These are phyloP conservation scores for Apiotrichum domesticum DNA, from an alignment of 1,284 basidiomycete genomes.

Conservation along the genomic window DNA sequence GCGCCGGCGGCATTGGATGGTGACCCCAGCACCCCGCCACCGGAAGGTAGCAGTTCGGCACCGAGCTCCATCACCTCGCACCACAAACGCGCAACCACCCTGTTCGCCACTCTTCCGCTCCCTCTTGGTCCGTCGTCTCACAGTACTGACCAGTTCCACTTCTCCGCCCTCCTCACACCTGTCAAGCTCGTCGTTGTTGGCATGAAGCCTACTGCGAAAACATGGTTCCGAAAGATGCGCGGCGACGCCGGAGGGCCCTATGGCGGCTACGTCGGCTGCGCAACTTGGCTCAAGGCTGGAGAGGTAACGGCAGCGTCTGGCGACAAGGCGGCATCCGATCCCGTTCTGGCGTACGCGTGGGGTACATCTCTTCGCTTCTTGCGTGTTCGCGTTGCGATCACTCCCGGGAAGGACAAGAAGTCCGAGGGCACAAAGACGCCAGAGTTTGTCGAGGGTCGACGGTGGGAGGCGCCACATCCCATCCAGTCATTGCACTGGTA, in stretches of 20 bases:
- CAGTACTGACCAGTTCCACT: slow-evolving; percentile 71
- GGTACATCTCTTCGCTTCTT: slow-evolving; percentile 61
- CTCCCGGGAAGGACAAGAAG: slow-evolving; percentile 4
- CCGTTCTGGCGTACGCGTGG: slow-evolving; percentile 78
- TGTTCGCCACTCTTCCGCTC: slow-evolving; percentile 73
- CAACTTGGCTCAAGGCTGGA: slow-evolving; percentile 67
- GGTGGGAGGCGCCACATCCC: slow-evolving; percentile 36
- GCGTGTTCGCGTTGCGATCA: slow-evolving; percentile 46
- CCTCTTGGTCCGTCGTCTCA: slow-evolving; percentile 73
- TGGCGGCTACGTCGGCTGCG: slow-evolving; percentile 55
- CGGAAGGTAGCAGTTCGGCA: background rate
- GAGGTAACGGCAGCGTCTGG: slow-evolving; percentile 10
- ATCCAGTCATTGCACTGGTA: slow-evolving; percentile 51
- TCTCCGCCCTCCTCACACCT: slow-evolving; percentile 82
- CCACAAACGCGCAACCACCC: slow-evolving; percentile 53
- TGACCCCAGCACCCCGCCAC: background rate
- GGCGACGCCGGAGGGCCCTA: slow-evolving; percentile 46
- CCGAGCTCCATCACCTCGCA: slow-evolving; percentile 27
- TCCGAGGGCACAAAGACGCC: slow-evolving; percentile 21
- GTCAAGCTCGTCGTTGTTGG: slow-evolving; percentile 89
- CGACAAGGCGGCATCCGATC: slow-evolving; percentile 43
- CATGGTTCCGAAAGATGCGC: slow-evolving; percentile 81
- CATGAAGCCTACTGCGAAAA: slow-evolving; percentile 82
- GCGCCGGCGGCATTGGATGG: background rate
- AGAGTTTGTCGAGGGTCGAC: slow-evolving; percentile 41